These are phyloP conservation scores for Cutaneotrichosporon spelunceum DNA, from an alignment of 1,284 basidiomycete species.

Conservation along the genomic window DNA sequence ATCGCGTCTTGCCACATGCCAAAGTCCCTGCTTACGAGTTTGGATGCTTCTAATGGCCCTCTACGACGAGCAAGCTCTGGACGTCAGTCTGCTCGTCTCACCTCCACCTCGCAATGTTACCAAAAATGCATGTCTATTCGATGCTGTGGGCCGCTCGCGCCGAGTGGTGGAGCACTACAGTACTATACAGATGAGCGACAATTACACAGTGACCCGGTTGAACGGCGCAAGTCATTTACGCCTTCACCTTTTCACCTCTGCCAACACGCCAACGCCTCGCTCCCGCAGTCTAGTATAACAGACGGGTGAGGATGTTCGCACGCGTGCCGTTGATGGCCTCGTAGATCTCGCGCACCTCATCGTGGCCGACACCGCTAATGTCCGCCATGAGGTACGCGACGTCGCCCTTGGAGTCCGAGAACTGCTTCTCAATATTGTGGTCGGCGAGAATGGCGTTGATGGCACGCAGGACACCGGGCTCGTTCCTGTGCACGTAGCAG, in stretches of 20 bases:
- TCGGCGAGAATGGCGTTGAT: slow-evolving; percentile 89
- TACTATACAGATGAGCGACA: slow-evolving; percentile 7
- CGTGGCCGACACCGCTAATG: slow-evolving; percentile 81
- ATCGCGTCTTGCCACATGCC: neutral
- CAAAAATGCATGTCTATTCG: slow-evolving; percentile 8
- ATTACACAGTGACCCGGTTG: slow-evolving; percentile 19
- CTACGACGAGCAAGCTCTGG: no score
- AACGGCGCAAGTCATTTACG: neutral
- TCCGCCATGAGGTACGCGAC: slow-evolving; percentile 84
- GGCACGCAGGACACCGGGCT: slow-evolving; percentile 91
- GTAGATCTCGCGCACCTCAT: slow-evolving; percentile 77
- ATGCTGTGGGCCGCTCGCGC: slow-evolving; percentile 6
- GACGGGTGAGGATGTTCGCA: slow-evolving; percentile 81
- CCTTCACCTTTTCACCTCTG: neutral
- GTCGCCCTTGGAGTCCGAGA: slow-evolving; percentile 92
- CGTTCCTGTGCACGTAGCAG: slow-evolving; percentile 95
- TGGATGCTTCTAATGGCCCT: neutral
- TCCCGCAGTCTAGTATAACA: slow-evolving; percentile 56
- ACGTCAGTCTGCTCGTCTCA: neutral
- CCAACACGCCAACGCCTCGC: neutral
- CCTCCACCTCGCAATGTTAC: neutral
- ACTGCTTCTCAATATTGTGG: slow-evolving; percentile 99
- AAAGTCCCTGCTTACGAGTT: neutral
- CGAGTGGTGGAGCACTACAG: slow-evolving; percentile 13
- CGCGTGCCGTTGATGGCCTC: slow-evolving; percentile 76